Evolutionary conservation across 192 early-diverging fungal genomes (phyloP).

Genomic region (Obelidium mucronatum): DNA sequence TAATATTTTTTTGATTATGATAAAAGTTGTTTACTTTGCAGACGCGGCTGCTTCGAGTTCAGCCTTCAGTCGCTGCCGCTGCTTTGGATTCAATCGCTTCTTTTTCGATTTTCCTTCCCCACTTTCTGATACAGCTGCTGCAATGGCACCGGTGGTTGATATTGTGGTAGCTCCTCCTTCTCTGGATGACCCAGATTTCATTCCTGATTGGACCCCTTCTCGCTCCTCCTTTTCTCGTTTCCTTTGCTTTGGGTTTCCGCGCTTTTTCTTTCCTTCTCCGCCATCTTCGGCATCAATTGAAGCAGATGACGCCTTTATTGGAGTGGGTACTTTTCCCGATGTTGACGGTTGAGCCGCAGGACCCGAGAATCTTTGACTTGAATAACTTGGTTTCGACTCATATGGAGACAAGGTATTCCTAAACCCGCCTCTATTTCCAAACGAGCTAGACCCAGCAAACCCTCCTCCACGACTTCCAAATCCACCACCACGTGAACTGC

Average conservation of each 20-base stretch:
- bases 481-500: not conserved
- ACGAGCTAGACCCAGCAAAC: not conserved
- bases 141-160: not conserved
- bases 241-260: not conserved
- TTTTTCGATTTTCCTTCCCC: too few species aligned
- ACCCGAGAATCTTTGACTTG: too few species aligned
- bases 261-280: not conserved
- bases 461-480: not conserved
- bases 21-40: not conserved
- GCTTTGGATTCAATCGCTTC: not conserved
- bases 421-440: not conserved
- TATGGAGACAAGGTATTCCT: too few species aligned
- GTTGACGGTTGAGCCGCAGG: not conserved
- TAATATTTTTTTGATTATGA: too few species aligned
- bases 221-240: not conserved
- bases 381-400: not conserved
- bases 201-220: too few species aligned
- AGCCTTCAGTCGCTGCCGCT: not conserved
- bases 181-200: too few species aligned
- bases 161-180: too few species aligned
- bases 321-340: not conserved
- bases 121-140: not conserved
- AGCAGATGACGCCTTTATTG: too few species aligned
- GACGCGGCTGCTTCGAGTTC: not conserved
- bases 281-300: too few species aligned